Evolutionary conservation across 495 filamentous ascomycete genomes (phyloP), one percentile per base, ranked within the genome.

Genomic region (Aspergillus ellipticus): DNA sequence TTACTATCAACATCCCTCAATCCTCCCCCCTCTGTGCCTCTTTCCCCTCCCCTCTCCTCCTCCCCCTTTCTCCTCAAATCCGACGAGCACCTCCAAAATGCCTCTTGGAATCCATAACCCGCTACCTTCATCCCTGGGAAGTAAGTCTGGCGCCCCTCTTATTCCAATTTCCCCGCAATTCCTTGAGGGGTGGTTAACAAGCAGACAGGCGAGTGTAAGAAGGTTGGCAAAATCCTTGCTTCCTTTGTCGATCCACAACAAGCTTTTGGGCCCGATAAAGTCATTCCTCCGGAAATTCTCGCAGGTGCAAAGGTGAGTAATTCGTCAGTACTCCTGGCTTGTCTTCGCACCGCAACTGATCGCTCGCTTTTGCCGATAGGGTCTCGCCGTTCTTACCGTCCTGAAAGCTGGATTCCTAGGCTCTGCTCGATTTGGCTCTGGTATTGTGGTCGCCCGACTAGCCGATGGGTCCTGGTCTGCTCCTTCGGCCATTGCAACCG

Each of bases 341-440:
- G 16, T 31, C 15, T 19, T 28, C 24, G 15, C 43, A 33, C 22
- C 35, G 35, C 35, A 13, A 53, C 59, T 64, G 37, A 68, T 48
- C 26, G 37, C n/a, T 48, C 26, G 37, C n/a, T 35, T 55, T 43
- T 10, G 4, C 37, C 46, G 46, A 2, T 55, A 96, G 91, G 95
- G 94, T 66, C 86, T 98, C 53, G 94, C 95, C 4, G 86, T 98
- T 59, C 82, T 98, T 56, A 96, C 95, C 0, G 90, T 97, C 53
- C 77, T 97, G 64, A 98, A 98, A 78, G 92, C 90, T 57, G 94
- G 95, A 45, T 97, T 98, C 74, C 82, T 98, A 55, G 92, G 92
- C 43, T 93, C 92, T 16, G 92, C 82, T 57, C 86, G 94, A 55
- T 96, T 96, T 69, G 94, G 94, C 51, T 94, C 90, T 51, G 94